Evolutionary conservation across 306 rosid genomes (phyloP), one percentile per base, ranked within the genome.

Genomic region (Ammopiptanthus mongolicus): DNA sequence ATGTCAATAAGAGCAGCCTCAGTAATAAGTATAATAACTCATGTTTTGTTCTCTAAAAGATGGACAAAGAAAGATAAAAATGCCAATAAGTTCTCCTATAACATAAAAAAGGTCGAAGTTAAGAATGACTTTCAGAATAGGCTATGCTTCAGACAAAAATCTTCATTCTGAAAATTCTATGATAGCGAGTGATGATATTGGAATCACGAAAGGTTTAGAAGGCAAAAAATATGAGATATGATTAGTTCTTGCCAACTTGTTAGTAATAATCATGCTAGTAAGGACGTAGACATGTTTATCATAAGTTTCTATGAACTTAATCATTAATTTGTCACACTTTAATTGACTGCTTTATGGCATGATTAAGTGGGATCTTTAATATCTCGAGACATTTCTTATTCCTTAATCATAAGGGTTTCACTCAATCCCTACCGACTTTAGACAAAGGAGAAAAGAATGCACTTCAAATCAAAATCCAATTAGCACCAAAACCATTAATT

Each of bases 401-500:
- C 88, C 78, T 84, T 82, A 81, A 85, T 81, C 81, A 78, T 76
- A 76, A 50, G 75, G 82, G 78, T 67, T 86, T 87, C 86, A 75
- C 84, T 85, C 80, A 87, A 87, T 80, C 83, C 84, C 86, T 80
- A 80, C 80, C 84, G 63, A 75, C 86, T 86, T 78, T 83, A 81
- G 83, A 83, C 86, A 77, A 74, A 78, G 80, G 31, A 65, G 11
- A 74, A 83, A 79, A 52, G 69, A 52, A 61, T 73, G 79, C 71
- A 71, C 80, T 65, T 78, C 76, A 81, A 81, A 76, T 83, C 82
- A 89, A 80, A 63, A 76, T 76, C 75, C 79, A 70, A 72, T 75
- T 74, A 64, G 62, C 12, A 74, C 21, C 23, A 59, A 65, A 76
- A 59, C 10, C 41, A 65, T 29, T 47, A 75, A 42, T 60, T 28